Conservation (phyloP, 192 early-diverging fungal species). For the Backusella morwellensis region DNA sequence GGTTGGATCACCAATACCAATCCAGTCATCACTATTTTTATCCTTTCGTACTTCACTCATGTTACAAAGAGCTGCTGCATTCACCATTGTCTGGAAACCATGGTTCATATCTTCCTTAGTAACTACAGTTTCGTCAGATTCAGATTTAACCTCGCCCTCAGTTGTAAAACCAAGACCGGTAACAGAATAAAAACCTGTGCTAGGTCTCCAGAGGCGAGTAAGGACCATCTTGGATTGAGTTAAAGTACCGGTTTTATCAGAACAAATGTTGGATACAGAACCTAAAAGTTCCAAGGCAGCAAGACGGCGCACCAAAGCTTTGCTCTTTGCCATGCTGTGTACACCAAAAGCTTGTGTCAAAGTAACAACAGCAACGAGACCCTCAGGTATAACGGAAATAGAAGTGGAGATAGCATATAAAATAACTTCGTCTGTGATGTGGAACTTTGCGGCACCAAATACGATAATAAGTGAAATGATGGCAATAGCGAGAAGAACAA, state of each 20-base stretch:
- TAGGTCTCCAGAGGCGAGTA: constrained; percentile 76
- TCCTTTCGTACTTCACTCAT: constrained; percentile 74
- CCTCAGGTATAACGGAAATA: constrained; percentile 95
- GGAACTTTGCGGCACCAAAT: constrained; percentile 71
- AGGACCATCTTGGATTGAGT: constrained; percentile 97
- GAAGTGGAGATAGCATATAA: constrained; percentile 83
- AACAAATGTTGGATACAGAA: constrained; percentile 92
- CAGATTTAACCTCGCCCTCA: constrained; percentile 47
- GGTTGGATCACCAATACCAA: constrained; percentile 74
- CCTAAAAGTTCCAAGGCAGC: constrained; percentile 89
- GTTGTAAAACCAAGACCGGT: constrained; percentile 63
- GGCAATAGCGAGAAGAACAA: constrained; percentile 70
- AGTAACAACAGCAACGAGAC: constrained; percentile 91
- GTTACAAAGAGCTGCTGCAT: constrained; percentile 80
- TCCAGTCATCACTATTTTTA: constrained; percentile 13
- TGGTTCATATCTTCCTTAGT: constrained; percentile 38
- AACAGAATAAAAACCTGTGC: constrained; percentile 68
- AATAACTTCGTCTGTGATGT: constrained; percentile 54
- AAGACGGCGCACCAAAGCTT: constrained; percentile 88
- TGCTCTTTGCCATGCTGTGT: constrained; percentile 75
- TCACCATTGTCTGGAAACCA: constrained; percentile 47
- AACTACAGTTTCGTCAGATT: constrained; percentile 24
- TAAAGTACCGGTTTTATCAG: constrained; percentile 93
- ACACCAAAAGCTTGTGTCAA: constrained; percentile 94
- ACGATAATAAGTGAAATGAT: constrained; percentile 77